Base-by-base conservation (phyloP, 768 basidiomycete species). In the Mycena venus region DNA sequence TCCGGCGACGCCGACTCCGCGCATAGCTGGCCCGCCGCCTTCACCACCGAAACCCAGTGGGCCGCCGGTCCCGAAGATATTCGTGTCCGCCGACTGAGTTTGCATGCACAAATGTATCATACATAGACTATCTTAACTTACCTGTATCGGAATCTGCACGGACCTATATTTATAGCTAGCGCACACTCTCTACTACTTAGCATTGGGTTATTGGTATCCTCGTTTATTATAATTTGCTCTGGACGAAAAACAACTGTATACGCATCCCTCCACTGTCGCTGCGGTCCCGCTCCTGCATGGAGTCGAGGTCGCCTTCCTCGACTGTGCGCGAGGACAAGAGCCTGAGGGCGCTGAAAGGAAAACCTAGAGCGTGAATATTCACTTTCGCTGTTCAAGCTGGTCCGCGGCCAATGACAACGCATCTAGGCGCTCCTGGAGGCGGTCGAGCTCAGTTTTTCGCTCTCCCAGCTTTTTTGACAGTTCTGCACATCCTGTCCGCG, bases 401-500 rank as follows among this genome's bases (percentile, higher is more conserved):
- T 84, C 81, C 51, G 88, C 79, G 21, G 85, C 84, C 8, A 67
- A 60, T 32, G 87, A 84, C 44, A 92, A 78, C 23, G 80, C 77
- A 56, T 84, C 75, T 15, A 92, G 80, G 29, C 90, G 87, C 23
- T 83, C 85, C 65, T 83, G 82, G 31, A 91, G 76, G 56, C 83
- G 81, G 53, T 79, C 86, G 10, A 91, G 79, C 69, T 91, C 88
- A 27, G 83, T 80, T 70, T 86, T 87, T 23, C 87, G 86, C 74
- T 85, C 84, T 27, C 78, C 78, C 19, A 87, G 79, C 4, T 88
- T 76, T 21, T 86, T 83, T 36, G 83, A 81, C 70, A 94, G 76
- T 8, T 85, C 87, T 27, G 84, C 68, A 74, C 88, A 90, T 1
- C 90, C 90, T 17, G 83, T 86, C 42, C 83, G 83, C n/a, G 92